These are phyloP conservation scores for Truncatella angustata DNA, from an alignment of 2,329 filamentous ascomycete genomes.

Conservation along the genomic window DNA sequence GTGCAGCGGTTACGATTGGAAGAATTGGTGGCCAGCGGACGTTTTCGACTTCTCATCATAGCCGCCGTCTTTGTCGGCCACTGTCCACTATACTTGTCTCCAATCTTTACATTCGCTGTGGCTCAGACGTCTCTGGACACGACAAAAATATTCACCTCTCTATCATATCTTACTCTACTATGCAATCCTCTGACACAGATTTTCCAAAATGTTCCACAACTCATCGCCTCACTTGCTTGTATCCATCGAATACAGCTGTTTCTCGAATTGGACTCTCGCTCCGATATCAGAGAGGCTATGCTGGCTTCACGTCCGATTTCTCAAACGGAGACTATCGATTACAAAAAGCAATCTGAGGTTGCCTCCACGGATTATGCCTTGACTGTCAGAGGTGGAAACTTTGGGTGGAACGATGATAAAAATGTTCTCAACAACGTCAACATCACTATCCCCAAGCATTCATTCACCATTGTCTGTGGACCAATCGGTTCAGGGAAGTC, in stretches of 20 bases:
- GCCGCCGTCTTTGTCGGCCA: constrained; percentile 32
- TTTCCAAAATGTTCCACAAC: constrained; percentile 34
- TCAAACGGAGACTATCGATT: background rate
- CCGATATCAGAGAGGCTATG: constrained; percentile 22
- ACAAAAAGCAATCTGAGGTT: background rate
- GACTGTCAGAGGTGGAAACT: constrained; percentile 23
- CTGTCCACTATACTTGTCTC: constrained; percentile 14
- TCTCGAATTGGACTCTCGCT: constrained; percentile 23
- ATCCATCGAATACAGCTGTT: constrained; percentile 39
- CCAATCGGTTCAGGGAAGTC: constrained; percentile 45
- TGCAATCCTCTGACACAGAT: constrained; percentile 36
- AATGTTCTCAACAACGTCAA: constrained; percentile 29
- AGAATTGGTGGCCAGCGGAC: constrained; percentile 33
- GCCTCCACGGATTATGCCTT: constrained; percentile 9
- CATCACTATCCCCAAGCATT: constrained; percentile 27
- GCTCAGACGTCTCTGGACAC: constrained; percentile 22
- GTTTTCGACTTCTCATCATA: constrained; percentile 32
- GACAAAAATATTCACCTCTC: constrained; percentile 36
- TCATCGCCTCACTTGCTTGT: constrained; percentile 37
- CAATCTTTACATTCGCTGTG: constrained; percentile 30
- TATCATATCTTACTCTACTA: constrained; percentile 39
- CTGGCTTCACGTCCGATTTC: background rate
- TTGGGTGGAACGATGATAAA: constrained; percentile 32
- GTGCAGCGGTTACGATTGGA: constrained; percentile 31
- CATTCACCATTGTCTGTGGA: constrained; percentile 39